Base-by-base conservation (phyloP, 352 stramenopile species). In the Phytophthora citricola region DNA sequence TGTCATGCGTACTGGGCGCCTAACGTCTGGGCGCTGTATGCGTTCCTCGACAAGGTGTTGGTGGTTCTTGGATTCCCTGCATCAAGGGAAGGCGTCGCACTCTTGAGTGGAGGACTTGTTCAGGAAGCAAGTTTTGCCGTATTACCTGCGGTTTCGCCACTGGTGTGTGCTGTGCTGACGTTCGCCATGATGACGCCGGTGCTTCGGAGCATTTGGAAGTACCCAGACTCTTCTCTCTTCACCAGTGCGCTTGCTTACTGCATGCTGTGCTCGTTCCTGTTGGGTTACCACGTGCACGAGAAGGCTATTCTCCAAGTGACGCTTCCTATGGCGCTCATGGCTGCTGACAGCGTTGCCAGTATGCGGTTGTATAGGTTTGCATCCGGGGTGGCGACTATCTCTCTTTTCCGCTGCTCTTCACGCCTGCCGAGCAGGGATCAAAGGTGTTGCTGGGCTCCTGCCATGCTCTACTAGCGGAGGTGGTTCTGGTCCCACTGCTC, bases 271-370 rank as follows among this genome's bases (percentile, higher is more conserved):
- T 89, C 92, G 9, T 99, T 99, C 81, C 90, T 99, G 74, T 69
- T 99, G 22, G 97, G 96, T 20, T 99, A 98, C 70, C 98, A 99
- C 79, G 97, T 99, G n/a, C 98, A 99, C 69, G 98, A 99, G 85
- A 99, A 99, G 77, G 97, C 97, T 8, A 98, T 99, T 47, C 80
- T 99, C 7, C 85, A 94, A 47, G 87, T 93, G n/a, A 83, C 80
- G 17, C 61, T 95, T 7, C 87, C 87, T 0, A 63, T 95, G 20
- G 85, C 73, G 2, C 71, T 97, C 29, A 75, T 95, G 61, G 76
- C 84, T 20, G 75, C 78, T 46, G 83, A 95, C 46, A 92, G 83
- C 68, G 87, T 91, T 31, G 78, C 85, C 34, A 89, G 93, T 56
- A 93, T 92, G 75, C 74, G 85, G n/a, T 65, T 97, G 40, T 95